Base-by-base conservation (phyloP, 1,284 basidiomycete species). In the Austroboletus novae-zelandiae region DNA sequence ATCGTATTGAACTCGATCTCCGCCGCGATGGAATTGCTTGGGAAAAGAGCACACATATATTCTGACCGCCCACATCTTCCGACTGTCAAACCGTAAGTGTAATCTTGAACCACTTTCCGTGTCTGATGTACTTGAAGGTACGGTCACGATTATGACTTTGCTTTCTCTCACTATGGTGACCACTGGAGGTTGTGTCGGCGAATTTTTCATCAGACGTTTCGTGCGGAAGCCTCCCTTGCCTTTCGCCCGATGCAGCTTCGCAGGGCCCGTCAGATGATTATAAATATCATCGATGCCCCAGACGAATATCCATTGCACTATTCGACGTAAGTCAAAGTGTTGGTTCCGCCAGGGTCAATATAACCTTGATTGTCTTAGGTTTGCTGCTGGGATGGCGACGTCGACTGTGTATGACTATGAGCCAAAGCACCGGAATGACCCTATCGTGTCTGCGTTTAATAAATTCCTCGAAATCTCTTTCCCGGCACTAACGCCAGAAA, bases 381-480 rank as follows among this genome's bases (percentile, higher is more conserved):
- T 60, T 40, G 14, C 57, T 2, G 48, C 50, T 23, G 43, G 52
- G 7, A 23, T 60, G 17, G 45, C 50, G 9, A 52, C 60, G 58
- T 52, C 47, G 9, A 15, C 25, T 29, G 48, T 46, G 31, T 60
- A 60, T 27, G 53, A 56, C 29, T 61, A 62, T 15, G 51, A 61
- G 6, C 47, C 53, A 23, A 34, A 18, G 2, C 36, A 46, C 9
- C 50, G 40, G 3, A 39, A 56, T 4, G 59, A 61, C 29, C 61
- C 51, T 0, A 43, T 62, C 7, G 40, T 62, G 4, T 40, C 40
- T 2, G 43, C 44, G 8, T 37, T 58, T 5, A 13, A 50, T 3
- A 23, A 9, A 0, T 52, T 53, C 25, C 2, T 52, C 2, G 5
- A 35, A 4, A 9, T 30, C 2, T 45, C 47, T 2, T 4, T 48